Percentiles rank a stretch among this genome's conserved stretches.
Evolutionary conservation across 805 yeast species (phyloP).

Genomic region (Candida alai): DNA sequence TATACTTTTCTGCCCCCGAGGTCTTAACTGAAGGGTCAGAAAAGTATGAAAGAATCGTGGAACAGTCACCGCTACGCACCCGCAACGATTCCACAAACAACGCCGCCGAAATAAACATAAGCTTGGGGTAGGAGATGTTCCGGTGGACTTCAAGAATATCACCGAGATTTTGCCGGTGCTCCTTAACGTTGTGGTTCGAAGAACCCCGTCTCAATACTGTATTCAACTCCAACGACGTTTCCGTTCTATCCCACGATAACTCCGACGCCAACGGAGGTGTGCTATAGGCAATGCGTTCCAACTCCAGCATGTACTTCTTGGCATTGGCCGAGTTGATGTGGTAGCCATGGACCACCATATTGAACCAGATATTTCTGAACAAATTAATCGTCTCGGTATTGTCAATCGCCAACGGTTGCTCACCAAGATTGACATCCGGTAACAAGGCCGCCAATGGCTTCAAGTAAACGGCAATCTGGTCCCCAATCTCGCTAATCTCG

Average conservation of each 20-base stretch:
- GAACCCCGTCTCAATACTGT: conserved; percentile 88
- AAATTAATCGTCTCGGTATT: conserved; percentile 52
- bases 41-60: conserved; percentile 70
- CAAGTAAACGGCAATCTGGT: conserved; percentile 58
- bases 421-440: conserved; percentile 48
- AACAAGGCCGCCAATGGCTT: conserved; percentile 73
- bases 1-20: conserved; percentile 63
- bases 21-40: conserved; percentile 74
- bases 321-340: conserved; percentile 55
- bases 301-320: conserved; percentile 40
- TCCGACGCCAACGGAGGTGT: conserved; percentile 89
- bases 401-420: conserved; percentile 38
- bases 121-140: conserved; percentile 62
- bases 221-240: conserved; percentile 88
- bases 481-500: conserved; percentile 68
- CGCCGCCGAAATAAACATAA: conserved; percentile 85
- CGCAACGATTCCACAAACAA: conserved; percentile 75
- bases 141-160: conserved; percentile 49
- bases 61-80: conserved; percentile 75
- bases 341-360: conserved; percentile 88
- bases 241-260: conserved; percentile 74
- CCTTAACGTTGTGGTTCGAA: conserved; percentile 72
- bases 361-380: conserved; percentile 92
- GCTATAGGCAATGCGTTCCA: conserved; percentile 73
- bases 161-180: conserved; percentile 62